A percentile compares a stretch with the other conserved stretches of the same genome.
Evolutionary conservation across 2,329 filamentous ascomycete genomes (phyloP).

Genomic region (Ceratocystis alfenasii): DNA sequence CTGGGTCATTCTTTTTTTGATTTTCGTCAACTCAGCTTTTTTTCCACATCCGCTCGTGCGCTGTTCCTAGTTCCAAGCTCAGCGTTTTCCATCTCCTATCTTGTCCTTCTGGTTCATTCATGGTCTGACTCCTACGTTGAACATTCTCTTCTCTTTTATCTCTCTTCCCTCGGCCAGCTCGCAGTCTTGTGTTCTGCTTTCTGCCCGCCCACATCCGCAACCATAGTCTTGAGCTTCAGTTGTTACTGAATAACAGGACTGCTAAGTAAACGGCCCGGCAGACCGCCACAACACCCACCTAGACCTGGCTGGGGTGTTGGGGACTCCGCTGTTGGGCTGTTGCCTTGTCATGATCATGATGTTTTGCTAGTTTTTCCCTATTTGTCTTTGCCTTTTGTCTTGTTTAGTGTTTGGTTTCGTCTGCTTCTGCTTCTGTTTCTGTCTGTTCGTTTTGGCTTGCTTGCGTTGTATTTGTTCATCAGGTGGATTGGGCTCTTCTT

Average conservation of each 20-base stretch:
- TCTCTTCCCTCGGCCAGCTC: no score
- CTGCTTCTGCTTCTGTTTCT: background rate
- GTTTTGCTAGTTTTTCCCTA: background rate
- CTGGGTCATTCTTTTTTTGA: background rate
- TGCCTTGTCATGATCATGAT: background rate
- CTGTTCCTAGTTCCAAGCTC: background rate
- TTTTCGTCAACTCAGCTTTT: background rate
- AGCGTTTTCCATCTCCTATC: background rate
- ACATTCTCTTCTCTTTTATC: no score
- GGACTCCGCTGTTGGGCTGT: background rate
- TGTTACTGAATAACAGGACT: background rate
- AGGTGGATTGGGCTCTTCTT: background rate
- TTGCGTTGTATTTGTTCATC: background rate
- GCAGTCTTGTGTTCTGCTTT: background rate
- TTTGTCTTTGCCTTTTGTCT: background rate
- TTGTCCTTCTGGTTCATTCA: background rate
- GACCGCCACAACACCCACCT: background rate
- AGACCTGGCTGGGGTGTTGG: background rate
- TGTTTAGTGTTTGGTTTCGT: background rate
- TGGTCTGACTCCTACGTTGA: no score
- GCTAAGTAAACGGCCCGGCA: background rate
- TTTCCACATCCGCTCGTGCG: background rate
- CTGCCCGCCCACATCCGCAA: background rate
- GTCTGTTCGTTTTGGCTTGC: background rate
- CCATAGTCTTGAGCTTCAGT: background rate